Conservation (phyloP, 495 filamentous ascomycete genomes). For the Tuber calosporum region DNA sequence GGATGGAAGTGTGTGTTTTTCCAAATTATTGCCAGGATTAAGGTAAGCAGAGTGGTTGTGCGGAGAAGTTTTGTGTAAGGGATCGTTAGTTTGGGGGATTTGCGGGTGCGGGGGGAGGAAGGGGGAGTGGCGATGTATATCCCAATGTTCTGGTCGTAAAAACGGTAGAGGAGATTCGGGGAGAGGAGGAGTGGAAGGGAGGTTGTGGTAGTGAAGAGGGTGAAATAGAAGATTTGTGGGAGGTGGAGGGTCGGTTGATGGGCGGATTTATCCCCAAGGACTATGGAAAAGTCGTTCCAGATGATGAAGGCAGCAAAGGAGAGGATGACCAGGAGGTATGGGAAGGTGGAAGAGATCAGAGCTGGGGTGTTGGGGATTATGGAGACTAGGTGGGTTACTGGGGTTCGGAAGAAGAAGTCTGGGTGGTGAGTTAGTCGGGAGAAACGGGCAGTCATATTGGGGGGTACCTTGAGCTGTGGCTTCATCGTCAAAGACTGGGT, state of each 20-base stretch:
- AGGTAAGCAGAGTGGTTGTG: constrained; percentile 42
- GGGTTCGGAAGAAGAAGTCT: constrained; percentile 53
- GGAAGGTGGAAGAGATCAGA: constrained; percentile 51
- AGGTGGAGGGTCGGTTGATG: constrained; percentile 83
- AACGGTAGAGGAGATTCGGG: constrained; percentile 42
- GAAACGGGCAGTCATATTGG: background rate
- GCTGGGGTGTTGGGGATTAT: constrained; percentile 49
- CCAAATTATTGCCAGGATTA: constrained; percentile 56
- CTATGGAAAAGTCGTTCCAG: constrained; percentile 78
- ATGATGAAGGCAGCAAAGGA: constrained; percentile 67
- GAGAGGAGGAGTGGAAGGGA: constrained; percentile 68
- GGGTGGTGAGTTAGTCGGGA: constrained; percentile 35
- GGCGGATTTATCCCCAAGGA: constrained; percentile 93
- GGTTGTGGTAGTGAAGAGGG: constrained; percentile 82
- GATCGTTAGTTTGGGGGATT: constrained; percentile 5
- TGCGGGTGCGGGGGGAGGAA: constrained; percentile 14
- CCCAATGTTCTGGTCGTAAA: constrained; percentile 45
- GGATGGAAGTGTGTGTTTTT: constrained; percentile 92
- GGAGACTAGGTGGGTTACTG: constrained; percentile 55
- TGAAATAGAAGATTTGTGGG: constrained; percentile 90
- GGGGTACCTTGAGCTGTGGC: constrained; percentile 22
- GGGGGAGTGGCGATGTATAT: constrained; percentile 20
- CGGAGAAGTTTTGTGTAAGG: constrained; percentile 13
- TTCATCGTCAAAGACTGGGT: constrained; percentile 23
- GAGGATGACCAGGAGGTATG: constrained; percentile 60